Base-by-base conservation (phyloP, 1,139 yeast species). In the Suhomyces ambrosiae region DNA sequence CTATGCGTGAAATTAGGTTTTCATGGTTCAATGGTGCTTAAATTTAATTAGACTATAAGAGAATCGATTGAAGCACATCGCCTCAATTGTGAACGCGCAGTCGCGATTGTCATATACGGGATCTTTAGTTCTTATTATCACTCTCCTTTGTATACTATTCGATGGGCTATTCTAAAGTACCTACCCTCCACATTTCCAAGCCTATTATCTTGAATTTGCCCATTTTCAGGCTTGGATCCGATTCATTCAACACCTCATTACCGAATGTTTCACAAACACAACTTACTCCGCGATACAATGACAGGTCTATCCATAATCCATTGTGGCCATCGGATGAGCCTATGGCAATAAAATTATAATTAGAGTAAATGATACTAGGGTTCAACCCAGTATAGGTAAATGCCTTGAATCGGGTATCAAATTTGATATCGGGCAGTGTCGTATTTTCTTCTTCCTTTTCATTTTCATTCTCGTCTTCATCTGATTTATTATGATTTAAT, bases 321-420 rank as follows among this genome's bases (percentile, higher is more conserved):
- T 88, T 90, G 53, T 86, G 88, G 3, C 97, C 97, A 27, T 63
- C 52, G 4, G 97, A 96, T 0, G 96, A 95, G 2, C 98, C 99
- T 50, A 92, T 71, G 12, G 96, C 83, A 28, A 94, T 68, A 53
- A 82, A 90, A 19, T 78, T 72, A 41, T 79, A 79, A 29, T 92
- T 86, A 43, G 96, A 87, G 57, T 86, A 88, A 16, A 92, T 79
- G 35, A 87, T 76, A 58, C 82, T 90, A 56, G 89, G 96, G 56
- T 92, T 92, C 30, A 84, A 58, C 0, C 97, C 96, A 0, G 97
- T 88, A 60, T 85, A 87, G 40, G 90, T 88, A 57, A 79, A 92
- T 0, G 95, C 97, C 58, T 82, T 80, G 57, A 90, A 79, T 38
- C 86, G 54, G 10, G 52, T 47, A 7, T 49, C 35, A 7, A 13